These are phyloP conservation scores for Marasmius tenuissimus DNA, from an alignment of 1,284 basidiomycete species.

Conservation along the genomic window DNA sequence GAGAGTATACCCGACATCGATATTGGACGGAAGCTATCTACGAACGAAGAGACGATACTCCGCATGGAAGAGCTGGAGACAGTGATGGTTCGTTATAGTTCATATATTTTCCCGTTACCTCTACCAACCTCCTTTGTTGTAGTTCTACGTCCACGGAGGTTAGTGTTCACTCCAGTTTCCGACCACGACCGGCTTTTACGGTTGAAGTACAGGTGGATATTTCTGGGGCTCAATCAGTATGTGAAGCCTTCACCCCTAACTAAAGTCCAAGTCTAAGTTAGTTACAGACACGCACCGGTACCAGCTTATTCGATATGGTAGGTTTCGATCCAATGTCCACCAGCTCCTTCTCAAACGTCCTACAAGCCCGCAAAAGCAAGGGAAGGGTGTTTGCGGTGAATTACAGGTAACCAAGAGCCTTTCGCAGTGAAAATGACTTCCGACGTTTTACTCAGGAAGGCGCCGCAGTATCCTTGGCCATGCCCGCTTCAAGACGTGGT, in stretches of 20 bases:
- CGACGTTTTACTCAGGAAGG: constrained; percentile 45
- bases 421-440: not conserved
- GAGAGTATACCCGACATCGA: constrained; percentile 18
- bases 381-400: constrained; percentile 70
- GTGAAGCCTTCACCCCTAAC: constrained; percentile 24
- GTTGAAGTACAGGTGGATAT: constrained; percentile 46
- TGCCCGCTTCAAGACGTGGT: constrained; percentile 82
- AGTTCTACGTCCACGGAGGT: constrained; percentile 80
- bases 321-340: constrained; percentile 5
- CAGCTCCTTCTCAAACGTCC: not conserved
- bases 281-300: constrained; percentile 68
- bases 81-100: constrained; percentile 46
- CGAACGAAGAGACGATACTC: constrained; percentile 41
- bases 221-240: constrained; percentile 68
- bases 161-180: constrained; percentile 8
- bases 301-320: constrained; percentile 61
- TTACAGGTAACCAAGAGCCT: constrained; percentile 37
- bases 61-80: constrained; percentile 56
- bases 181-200: not conserved
- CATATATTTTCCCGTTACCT: not conserved
- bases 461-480: constrained; percentile 88
- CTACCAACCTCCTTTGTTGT: constrained; percentile 2
- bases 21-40: constrained; percentile 31
- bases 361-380: constrained; percentile 65
- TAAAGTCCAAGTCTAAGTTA: not conserved